A percentile compares a stretch with the other conserved stretches of the same genome.
Evolutionary conservation across 2,329 filamentous ascomycete genomes (phyloP).

Genomic region (Hirsutella minnesotensis): DNA sequence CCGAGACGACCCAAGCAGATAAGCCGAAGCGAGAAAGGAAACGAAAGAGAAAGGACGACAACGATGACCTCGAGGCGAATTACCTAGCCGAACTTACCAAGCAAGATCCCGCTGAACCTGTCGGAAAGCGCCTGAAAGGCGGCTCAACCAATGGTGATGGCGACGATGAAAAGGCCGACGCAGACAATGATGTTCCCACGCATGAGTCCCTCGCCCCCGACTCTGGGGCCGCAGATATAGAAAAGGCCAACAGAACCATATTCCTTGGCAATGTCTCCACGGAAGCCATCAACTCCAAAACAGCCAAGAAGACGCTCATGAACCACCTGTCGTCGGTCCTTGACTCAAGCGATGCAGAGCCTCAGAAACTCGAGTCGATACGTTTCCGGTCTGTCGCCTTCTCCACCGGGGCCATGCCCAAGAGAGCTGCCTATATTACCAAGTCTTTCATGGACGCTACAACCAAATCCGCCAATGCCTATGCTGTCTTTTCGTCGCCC

Average conservation of each 20-base stretch:
- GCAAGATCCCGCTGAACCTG: constrained; percentile 44
- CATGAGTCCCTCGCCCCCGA: constrained; percentile 45
- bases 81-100: constrained; percentile 56
- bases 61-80: constrained; percentile 57
- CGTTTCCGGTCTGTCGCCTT: constrained; percentile 93
- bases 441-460: constrained; percentile 85
- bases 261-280: constrained; percentile 88
- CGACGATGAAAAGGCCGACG: constrained; percentile 29
- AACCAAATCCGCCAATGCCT: constrained; percentile 87
- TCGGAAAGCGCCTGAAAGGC: constrained; percentile 41
- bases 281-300: constrained; percentile 70
- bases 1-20: constrained; percentile 20
- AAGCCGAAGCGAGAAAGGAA: constrained; percentile 38
- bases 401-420: constrained; percentile 63
- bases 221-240: constrained; percentile 51
- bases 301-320: constrained; percentile 65
- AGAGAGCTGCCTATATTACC: constrained; percentile 88
- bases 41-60: constrained; percentile 54
- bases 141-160: constrained; percentile 24
- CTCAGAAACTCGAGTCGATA: constrained; percentile 75
- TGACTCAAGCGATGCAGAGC: constrained; percentile 33
- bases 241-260: constrained; percentile 80
- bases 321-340: constrained; percentile 71
- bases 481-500: constrained; percentile 73
- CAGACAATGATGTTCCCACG: constrained; percentile 31